phyloP scores from a whole-genome alignment of 768 basidiomycete genomes.

The Pleurotus cornucopiae region DNA sequence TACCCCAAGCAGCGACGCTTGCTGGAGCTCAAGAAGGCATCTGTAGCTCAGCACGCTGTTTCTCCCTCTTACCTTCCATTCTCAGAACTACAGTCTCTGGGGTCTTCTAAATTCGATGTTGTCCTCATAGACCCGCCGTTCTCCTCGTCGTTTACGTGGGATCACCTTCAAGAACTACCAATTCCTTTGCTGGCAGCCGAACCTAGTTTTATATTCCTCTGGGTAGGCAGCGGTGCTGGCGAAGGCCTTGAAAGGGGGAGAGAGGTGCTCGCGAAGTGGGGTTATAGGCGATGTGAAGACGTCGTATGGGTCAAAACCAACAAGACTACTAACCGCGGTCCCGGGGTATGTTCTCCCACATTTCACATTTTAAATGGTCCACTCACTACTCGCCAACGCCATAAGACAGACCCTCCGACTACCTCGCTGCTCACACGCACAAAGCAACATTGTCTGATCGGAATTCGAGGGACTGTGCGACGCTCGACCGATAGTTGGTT shows the following conservation, averaged over 20 bases:
- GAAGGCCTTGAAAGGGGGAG: slow-evolving; percentile 90
- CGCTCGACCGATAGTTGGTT: slow-evolving; percentile 94
- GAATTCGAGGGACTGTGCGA: slow-evolving; percentile 94
- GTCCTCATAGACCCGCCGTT: slow-evolving; percentile 91
- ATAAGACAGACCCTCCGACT: slow-evolving; percentile 79
- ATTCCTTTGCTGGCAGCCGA: slow-evolving; percentile 82
- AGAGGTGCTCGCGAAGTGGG: slow-evolving; percentile 91
- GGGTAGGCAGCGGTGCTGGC: slow-evolving; percentile 90
- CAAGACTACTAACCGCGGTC: slow-evolving; percentile 60
- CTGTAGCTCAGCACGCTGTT: slow-evolving; percentile 65
- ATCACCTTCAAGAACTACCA: slow-evolving; percentile 76
- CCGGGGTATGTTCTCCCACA: slow-evolving; percentile 51
- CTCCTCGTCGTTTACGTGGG: slow-evolving; percentile 84
- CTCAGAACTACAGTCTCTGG: slow-evolving; percentile 49
- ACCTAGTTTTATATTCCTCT: slow-evolving; percentile 91
- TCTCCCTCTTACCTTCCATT: slow-evolving; percentile 71
- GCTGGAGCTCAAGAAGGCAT: slow-evolving; percentile 75
- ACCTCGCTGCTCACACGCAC: slow-evolving; percentile 83
- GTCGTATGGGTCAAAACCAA: slow-evolving; percentile 99
- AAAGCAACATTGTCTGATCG: slow-evolving; percentile 96
- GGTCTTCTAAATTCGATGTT: slow-evolving; percentile 79
- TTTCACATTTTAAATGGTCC: background rate
- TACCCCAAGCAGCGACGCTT: slow-evolving; percentile 93
- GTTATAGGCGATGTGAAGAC: slow-evolving; percentile 92
- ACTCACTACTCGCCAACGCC: slow-evolving; percentile 8